phyloP scores from a whole-genome alignment of 1,284 basidiomycete genomes.

The Crucibulum parvulum region DNA sequence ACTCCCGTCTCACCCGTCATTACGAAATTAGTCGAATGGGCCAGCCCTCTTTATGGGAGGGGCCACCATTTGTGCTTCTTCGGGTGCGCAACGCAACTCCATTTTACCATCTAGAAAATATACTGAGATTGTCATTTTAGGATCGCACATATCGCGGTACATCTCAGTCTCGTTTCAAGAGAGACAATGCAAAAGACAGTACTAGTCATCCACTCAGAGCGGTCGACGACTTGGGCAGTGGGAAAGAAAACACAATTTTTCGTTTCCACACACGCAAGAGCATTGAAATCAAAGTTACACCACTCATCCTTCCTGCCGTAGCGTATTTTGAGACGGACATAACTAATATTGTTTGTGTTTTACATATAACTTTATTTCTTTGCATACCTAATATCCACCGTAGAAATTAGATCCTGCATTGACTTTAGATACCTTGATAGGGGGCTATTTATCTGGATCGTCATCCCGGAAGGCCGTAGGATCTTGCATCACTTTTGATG shows the following conservation, averaged over 20 bases:
- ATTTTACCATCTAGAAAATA: not conserved
- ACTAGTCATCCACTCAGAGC: too few relatives aligned
- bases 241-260: slow-evolving; percentile 34
- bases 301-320: slow-evolving; percentile 47
- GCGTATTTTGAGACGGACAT: slow-evolving; percentile 49
- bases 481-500: slow-evolving; percentile 36
- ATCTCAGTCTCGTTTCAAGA: too few relatives aligned
- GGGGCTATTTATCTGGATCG: slow-evolving; percentile 41
- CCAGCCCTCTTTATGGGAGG: slow-evolving; percentile 38
- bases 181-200: too few relatives aligned
- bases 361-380: not conserved
- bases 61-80: slow-evolving; percentile 36
- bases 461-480: slow-evolving; percentile 13
- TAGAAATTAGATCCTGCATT: slow-evolving; percentile 46
- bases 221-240: not conserved
- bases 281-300: slow-evolving; percentile 49
- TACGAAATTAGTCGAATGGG: slow-evolving; percentile 36
- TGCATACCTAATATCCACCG: slow-evolving; percentile 1
- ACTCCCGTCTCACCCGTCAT: slow-evolving; percentile 44
- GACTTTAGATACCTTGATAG: slow-evolving; percentile 53
- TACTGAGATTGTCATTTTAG: not conserved
- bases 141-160: not conserved
- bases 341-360: slow-evolving; percentile 42
- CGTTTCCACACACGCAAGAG: slow-evolving; percentile 40
- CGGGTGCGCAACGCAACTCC: slow-evolving; percentile 26